Conservation (phyloP, 805 yeast species). For the Starmerella ratchasimensis region DNA sequence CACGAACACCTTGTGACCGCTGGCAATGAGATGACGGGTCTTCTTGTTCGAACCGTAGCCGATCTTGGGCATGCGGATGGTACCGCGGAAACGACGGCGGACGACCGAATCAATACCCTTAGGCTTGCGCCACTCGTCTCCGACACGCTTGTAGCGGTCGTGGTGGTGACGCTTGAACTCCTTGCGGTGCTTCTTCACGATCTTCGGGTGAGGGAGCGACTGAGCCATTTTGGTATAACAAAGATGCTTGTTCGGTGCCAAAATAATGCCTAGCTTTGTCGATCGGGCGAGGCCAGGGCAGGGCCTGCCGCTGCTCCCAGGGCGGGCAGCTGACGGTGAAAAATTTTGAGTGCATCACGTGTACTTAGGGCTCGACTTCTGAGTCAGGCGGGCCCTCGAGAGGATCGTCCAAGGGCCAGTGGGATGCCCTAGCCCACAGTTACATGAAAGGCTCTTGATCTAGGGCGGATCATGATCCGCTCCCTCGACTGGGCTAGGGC, state of each 20-base stretch:
- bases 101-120: conserved; percentile 99
- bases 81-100: conserved; percentile 98
- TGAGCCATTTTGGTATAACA: conserved; percentile 61
- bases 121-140: conserved; percentile 99
- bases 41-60: conserved; percentile 99
- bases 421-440: too few relatives aligned
- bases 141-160: conserved; percentile 97
- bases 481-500: too few relatives aligned
- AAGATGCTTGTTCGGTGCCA: neutral
- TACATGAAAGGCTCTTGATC: too few relatives aligned
- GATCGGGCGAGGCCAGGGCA: neutral
- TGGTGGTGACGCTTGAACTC: conserved; percentile 99
- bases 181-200: conserved; percentile 98
- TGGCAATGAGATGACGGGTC: conserved; percentile 89
- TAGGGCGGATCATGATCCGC: too few relatives aligned
- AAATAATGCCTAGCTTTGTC: neutral
- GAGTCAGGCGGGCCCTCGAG: too few relatives aligned
- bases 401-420: neutral
- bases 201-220: conserved; percentile 96
- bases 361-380: conserved; percentile 13
- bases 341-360: conserved; percentile 15
- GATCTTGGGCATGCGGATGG: conserved; percentile 96
- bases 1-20: conserved; percentile 95
- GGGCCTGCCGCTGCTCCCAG: neutral
- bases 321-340: neutral